These are phyloP conservation scores for Globisporangium megalacanthum DNA, from an alignment of 352 stramenopile species.

Conservation along the genomic window DNA sequence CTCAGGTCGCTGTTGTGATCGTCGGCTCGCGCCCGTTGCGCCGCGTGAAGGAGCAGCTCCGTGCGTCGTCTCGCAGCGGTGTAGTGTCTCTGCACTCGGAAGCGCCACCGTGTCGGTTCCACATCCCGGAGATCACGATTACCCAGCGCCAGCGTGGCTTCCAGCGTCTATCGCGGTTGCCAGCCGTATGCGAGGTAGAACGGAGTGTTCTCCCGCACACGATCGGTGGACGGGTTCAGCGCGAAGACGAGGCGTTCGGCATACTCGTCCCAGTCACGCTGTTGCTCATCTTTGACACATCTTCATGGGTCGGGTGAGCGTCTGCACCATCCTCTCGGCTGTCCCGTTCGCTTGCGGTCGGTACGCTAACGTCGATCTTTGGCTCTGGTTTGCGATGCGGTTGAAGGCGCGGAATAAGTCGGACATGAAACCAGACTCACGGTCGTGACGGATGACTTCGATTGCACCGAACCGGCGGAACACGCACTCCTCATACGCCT, in stretches of 20 bases:
- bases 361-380: conserved; percentile 13
- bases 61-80: neutral
- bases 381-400: conserved; percentile 10
- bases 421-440: conserved; percentile 22
- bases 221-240: conserved; percentile 8
- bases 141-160: conserved; percentile 3
- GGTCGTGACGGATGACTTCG: conserved; percentile 18
- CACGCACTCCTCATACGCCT: conserved; percentile 18
- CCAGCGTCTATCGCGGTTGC: conserved; percentile 6
- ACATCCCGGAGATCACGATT: neutral
- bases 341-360: conserved; percentile 17
- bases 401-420: conserved; percentile 19
- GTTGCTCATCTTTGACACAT: conserved; percentile 16
- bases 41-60: neutral
- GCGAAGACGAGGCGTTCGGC: conserved; percentile 18
- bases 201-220: too few relatives aligned
- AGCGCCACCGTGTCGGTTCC: conserved; percentile 6
- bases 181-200: too few relatives aligned
- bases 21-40: neutral
- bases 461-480: conserved; percentile 16
- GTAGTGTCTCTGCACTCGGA: conserved; percentile 9
- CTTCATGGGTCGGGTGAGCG: too few relatives aligned
- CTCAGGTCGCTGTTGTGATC: too few relatives aligned
- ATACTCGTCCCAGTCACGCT: conserved; percentile 24
- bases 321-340: conserved; percentile 20